Evolutionary conservation across 371 early-diverging fungal genomes (phyloP), one percentile per base, ranked within the genome.

Genomic region (Blakeslea trispora): DNA sequence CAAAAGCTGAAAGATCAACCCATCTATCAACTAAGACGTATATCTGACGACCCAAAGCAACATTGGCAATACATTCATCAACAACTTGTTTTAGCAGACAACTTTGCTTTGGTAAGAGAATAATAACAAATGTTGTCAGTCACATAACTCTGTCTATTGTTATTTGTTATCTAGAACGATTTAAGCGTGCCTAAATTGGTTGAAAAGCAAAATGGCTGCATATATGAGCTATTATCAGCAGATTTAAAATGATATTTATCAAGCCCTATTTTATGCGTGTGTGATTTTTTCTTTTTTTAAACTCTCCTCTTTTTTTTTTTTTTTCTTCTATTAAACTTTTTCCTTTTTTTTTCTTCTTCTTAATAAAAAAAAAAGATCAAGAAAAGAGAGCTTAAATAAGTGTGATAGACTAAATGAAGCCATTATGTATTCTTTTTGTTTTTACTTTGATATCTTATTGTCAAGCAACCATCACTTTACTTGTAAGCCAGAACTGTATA

Each of bases 401-500:
- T n/a, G n/a, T n/a, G n/a, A n/a, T n/a, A n/a, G n/a, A n/a, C n/a
- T n/a, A n/a, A 9, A 53, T 28, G 32, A 11, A 42, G 39, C 9
- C 28, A 15, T 37, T 46, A 13, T 39, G 32, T 34, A n/a, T 40
- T 23, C 14, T 39, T 11, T 31, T 54, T 19, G 37, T 55, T 31
- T 55, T 49, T 14, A 28, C 44, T 10, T 21, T 54, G 6, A 28
- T 44, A 3, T 24, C 53, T 18, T 13, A 42, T 9, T 50, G 55
- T 42, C 41, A 55, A 50, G 61, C 61, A 15, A 61, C 61, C 5
- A 55, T 61, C 19, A 61, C 55, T 17, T 40, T 61, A 0, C 17
- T 61, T 40, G 61, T 61, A 47, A 54, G 60, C n/a, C n/a, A n/a
- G n/a, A n/a, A n/a, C n/a, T n/a, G n/a, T n/a, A n/a, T n/a, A 4